phyloP scores from a whole-genome alignment of 2,329 filamentous ascomycete species.

The Cytospora chrysosperma region DNA sequence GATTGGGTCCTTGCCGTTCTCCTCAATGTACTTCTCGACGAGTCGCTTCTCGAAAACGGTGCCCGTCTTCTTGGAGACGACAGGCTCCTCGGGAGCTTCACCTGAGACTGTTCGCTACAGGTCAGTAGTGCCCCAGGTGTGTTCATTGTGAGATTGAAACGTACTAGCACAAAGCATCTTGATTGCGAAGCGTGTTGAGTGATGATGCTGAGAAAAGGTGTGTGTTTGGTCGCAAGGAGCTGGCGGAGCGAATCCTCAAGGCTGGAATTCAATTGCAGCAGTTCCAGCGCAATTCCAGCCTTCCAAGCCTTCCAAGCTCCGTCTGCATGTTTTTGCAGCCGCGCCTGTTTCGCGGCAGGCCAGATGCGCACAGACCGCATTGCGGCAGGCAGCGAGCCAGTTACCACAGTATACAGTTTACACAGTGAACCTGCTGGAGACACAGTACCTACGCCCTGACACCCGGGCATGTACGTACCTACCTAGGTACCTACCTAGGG shows the following conservation, averaged over 20 bases:
- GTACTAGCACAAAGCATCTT: conserved; percentile 25
- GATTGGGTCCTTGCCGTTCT: conserved; percentile 89
- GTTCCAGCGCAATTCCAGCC: not conserved
- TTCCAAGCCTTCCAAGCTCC: not conserved
- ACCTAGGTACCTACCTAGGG: too few species aligned
- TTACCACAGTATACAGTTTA: too few species aligned
- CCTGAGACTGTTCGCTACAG: conserved; percentile 70
- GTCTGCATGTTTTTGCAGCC: conserved; percentile 15
- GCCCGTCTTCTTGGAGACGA: conserved; percentile 91
- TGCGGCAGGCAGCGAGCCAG: not conserved
- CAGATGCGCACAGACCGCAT: not conserved
- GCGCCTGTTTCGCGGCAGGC: not conserved
- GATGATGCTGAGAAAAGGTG: not conserved
- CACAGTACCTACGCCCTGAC: too few species aligned
- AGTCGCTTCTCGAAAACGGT: conserved; percentile 92
- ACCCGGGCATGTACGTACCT: too few species aligned
- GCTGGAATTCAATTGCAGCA: conserved; percentile 2
- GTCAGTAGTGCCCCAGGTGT: not conserved
- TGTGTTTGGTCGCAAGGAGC: not conserved
- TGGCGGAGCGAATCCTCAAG: conserved; percentile 1
- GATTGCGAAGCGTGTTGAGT: not conserved
- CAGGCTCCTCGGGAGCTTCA: conserved; percentile 91
- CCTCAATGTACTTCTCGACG: conserved; percentile 90
- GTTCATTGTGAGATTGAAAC: not conserved
- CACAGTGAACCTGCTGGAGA: too few species aligned